These are phyloP conservation scores for Aspergillus funiculosus DNA, from an alignment of 495 filamentous ascomycete genomes.

Conservation along the genomic window DNA sequence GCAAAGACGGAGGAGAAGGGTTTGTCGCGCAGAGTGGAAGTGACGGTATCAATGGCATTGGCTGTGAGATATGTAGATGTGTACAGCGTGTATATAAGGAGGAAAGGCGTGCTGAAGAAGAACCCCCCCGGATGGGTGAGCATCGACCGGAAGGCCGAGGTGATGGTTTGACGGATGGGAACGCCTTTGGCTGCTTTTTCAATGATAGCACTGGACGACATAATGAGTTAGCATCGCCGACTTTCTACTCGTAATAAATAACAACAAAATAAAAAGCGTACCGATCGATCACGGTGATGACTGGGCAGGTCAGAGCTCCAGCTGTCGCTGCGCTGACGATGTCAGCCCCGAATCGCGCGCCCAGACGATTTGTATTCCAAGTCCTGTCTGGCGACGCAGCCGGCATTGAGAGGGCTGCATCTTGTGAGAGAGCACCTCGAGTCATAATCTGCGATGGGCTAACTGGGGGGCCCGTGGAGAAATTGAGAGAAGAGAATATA, in stretches of 20 bases:
- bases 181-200: constrained; percentile 85
- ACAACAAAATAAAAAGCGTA: constrained; percentile 42
- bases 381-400: constrained; percentile 9
- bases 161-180: constrained; percentile 63
- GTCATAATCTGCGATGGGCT: constrained; percentile 24
- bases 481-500: not conserved
- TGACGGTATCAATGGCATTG: constrained; percentile 77
- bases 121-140: constrained; percentile 62
- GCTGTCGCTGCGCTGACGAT: constrained; percentile 65
- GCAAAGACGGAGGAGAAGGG: constrained; percentile 58
- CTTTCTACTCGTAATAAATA: too few species aligned
- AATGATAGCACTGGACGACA: constrained; percentile 68
- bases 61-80: constrained; percentile 87
- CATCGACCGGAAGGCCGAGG: constrained; percentile 56
- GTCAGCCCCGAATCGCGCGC: constrained; percentile 66
- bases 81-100: constrained; percentile 84
- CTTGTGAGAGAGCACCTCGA: constrained; percentile 29
- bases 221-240: too few species aligned
- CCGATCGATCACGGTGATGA: constrained; percentile 91
- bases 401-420: constrained; percentile 19
- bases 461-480: not conserved
- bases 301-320: constrained; percentile 75
- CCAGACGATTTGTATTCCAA: constrained; percentile 78
- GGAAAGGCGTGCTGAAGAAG: constrained; percentile 74
- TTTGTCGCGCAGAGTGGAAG: constrained; percentile 56